Evolutionary conservation across 1,284 basidiomycete genomes (phyloP), one percentile per base, ranked within the genome.

Genomic region (Ceratobasidium sp.): DNA sequence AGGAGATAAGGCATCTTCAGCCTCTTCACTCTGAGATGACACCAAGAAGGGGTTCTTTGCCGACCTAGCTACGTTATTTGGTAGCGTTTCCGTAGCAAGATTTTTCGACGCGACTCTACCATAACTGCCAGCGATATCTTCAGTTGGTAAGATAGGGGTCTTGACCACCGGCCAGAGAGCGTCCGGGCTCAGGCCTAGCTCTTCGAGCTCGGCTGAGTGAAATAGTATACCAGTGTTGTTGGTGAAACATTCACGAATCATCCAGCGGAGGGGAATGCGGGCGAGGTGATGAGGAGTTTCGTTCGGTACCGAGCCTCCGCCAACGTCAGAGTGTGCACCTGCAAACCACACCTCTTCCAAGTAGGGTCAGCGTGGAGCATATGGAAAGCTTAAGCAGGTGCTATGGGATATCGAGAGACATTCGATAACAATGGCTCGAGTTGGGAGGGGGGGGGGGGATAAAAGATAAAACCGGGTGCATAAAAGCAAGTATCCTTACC

Each of bases 231-330:
- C 75, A 28, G 75, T 77, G 67, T 76, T 67, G 71, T 75, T 75
- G 13, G 32, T 63, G 58, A 78, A 77, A 52, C 75, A 75, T 64
- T 79, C 74, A 28, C 77, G 61, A 54, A 79, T 74, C 78, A 79
- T 78, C 78, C 78, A 79, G 13, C 77, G 74, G 14, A 79, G 62
- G 7, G 78, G 77, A 54, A 79, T 78, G 9, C 74, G 59, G 9
- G 78, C 72, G 23, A 78, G 72, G 35, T 59, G 46, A 41, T 75
- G 67, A 5, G 61, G 57, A 13, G 62, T 74, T 1, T 58, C 59
- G 49, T 79, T 78, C n/a, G 58, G 52, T 9, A 77, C 78, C 5
- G 76, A 74, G 13, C 78, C 78, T 11, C 78, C 78, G 13, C 78
- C 78, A 41, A 77, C 75, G 54, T 78, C 78, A 50, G 26, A 49